These are phyloP conservation scores for Plasmopara halstedii DNA, from an alignment of 352 stramenopile genomes.

Conservation along the genomic window DNA sequence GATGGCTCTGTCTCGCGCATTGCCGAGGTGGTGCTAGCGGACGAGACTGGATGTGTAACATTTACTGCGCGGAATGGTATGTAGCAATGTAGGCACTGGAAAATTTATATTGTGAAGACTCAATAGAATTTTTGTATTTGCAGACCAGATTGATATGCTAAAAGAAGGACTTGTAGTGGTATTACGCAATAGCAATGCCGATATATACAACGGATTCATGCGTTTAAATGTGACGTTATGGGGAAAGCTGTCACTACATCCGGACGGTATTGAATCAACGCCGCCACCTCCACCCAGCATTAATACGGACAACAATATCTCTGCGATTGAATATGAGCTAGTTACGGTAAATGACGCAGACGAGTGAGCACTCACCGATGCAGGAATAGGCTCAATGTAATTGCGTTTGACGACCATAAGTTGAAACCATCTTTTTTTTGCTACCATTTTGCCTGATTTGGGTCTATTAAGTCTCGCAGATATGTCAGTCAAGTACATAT, in stretches of 20 bases:
- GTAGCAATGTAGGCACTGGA: not conserved
- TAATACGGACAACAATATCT: conserved; percentile 70
- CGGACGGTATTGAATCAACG: conserved; percentile 68
- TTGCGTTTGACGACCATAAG: conserved; percentile 15
- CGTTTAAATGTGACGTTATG: conserved; percentile 79
- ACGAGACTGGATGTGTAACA: conserved; percentile 78
- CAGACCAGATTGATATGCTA: conserved; percentile 75
- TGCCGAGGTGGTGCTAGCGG: conserved; percentile 64
- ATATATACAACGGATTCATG: conserved; percentile 84
- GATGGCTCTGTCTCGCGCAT: conserved; percentile 62
- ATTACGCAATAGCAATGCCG: conserved; percentile 73
- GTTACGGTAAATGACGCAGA: conserved; percentile 64
- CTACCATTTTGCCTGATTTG: too few relatives aligned
- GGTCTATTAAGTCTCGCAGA: too few relatives aligned
- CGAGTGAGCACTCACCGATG: conserved; percentile 22
- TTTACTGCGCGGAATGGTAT: conserved; percentile 75
- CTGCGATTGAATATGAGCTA: conserved; percentile 76
- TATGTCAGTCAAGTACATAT: too few relatives aligned
- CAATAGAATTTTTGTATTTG: not conserved
- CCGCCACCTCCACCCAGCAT: conserved; percentile 35
- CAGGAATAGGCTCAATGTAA: conserved; percentile 21
- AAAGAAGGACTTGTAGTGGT: conserved; percentile 50
- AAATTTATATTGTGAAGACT: not conserved
- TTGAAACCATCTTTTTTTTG: conserved; percentile 9
- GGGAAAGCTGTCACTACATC: conserved; percentile 68